These are phyloP conservation scores for Toxicodendron radicans DNA, from an alignment of 345 rosid genomes.

Conservation along the genomic window DNA sequence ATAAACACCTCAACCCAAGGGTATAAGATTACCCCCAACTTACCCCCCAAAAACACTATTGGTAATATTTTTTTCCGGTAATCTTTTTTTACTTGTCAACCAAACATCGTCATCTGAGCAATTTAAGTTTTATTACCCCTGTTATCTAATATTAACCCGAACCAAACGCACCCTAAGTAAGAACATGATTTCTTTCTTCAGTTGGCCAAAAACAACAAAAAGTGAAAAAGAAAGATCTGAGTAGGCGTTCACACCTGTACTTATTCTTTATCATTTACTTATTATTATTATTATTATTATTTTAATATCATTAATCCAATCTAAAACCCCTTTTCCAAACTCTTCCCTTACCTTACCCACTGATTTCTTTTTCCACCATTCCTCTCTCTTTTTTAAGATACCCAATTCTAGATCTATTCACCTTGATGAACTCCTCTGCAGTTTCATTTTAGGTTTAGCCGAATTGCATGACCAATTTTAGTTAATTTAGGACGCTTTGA, in stretches of 20 bases:
- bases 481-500: constrained; percentile 10
- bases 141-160: too few species aligned
- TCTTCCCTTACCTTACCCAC: neutral
- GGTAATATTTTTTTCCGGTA: too few species aligned
- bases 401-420: constrained; percentile 17
- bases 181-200: too few species aligned
- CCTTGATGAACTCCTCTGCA: neutral
- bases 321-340: neutral
- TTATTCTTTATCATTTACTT: neutral
- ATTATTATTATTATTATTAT: neutral
- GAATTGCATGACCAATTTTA: constrained; percentile 6
- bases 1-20: too few species aligned
- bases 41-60: too few species aligned
- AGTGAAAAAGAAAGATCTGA: neutral
- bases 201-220: too few species aligned
- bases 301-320: neutral
- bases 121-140: too few species aligned
- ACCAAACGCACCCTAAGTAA: too few species aligned
- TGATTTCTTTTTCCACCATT: neutral
- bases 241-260: neutral
- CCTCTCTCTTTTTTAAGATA: neutral
- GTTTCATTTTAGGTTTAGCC: neutral
- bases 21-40: too few species aligned
- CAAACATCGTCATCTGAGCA: too few species aligned
- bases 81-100: too few species aligned